These are phyloP conservation scores for Xylaria flabelliformis DNA, from an alignment of 495 filamentous ascomycete genomes.

Conservation along the genomic window DNA sequence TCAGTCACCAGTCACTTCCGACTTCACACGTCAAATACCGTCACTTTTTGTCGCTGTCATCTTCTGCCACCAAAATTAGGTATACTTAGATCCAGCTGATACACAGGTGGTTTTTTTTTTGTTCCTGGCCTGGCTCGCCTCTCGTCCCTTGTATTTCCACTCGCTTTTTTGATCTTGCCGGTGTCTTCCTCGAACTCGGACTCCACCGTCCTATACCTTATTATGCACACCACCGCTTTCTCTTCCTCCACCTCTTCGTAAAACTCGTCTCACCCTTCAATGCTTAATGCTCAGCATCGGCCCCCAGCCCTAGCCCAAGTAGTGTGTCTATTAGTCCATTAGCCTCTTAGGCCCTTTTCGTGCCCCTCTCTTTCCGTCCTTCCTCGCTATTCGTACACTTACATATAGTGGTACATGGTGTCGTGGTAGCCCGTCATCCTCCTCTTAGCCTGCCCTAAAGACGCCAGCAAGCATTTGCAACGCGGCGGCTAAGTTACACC, in stretches of 20 bases:
- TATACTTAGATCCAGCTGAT: not conserved
- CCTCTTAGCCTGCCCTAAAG: constrained; percentile 24
- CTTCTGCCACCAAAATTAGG: constrained; percentile 7
- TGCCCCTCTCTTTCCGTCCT: constrained; percentile 19
- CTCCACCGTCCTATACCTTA: constrained; percentile 13
- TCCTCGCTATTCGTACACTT: not conserved
- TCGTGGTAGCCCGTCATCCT: constrained; percentile 17
- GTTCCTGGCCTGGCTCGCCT: not conserved
- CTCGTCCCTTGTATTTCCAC: not conserved
- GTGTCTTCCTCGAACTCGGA: not conserved
- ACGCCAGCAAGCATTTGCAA: not conserved
- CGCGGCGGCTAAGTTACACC: not conserved
- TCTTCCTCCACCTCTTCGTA: constrained; percentile 3
- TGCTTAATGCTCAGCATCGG: constrained; percentile 8
- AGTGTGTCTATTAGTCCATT: not conserved
- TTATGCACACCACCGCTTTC: constrained; percentile 5
- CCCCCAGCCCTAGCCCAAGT: constrained; percentile 20
- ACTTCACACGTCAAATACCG: constrained; percentile 1
- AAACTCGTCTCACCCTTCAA: constrained; percentile 15
- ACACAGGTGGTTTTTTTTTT: not conserved
- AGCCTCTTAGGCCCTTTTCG: not conserved
- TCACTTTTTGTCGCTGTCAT: constrained; percentile 1
- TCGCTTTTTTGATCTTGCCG: not conserved
- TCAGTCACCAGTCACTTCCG: constrained; percentile 5
- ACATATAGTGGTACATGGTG: constrained; percentile 5